Conservation (phyloP, 2,329 filamentous ascomycete species). For the Colletotrichum plurivorum region DNA sequence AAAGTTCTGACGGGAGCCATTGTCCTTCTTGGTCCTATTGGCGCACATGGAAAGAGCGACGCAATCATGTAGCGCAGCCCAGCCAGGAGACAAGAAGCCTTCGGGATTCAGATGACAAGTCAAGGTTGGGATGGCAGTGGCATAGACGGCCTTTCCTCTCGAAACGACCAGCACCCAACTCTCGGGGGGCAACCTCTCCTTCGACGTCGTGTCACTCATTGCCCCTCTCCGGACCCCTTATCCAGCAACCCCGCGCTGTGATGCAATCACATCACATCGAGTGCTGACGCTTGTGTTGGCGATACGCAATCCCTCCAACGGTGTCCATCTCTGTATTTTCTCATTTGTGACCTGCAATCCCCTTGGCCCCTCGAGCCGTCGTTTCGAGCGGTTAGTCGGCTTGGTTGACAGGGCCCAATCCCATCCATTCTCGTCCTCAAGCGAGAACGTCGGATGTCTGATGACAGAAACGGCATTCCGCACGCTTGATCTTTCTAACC, state of each 20-base stretch:
- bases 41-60: not conserved
- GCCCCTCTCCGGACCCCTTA: constrained; percentile 2
- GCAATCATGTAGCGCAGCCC: not conserved
- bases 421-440: not conserved
- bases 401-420: not conserved
- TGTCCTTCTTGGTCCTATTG: not conserved
- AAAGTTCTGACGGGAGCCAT: not conserved
- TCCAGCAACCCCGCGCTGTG: not conserved
- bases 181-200: not conserved
- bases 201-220: not conserved
- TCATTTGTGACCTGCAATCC: constrained; percentile 9
- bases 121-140: not conserved
- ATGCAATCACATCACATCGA: constrained; percentile 1
- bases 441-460: not conserved
- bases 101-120: not conserved
- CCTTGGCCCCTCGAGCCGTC: not conserved
- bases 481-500: not conserved
- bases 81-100: not conserved
- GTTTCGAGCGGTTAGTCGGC: constrained; percentile 2
- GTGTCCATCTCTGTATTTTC: not conserved
- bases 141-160: not conserved
- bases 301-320: not conserved
- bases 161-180: not conserved
- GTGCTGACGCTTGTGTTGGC: constrained; percentile 6
- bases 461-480: constrained; percentile 2